A percentile compares a stretch with the other conserved stretches of the same genome.
Evolutionary conservation across 257 asterid genomes (phyloP).

Genomic region (Orobanche coerulescens): DNA sequence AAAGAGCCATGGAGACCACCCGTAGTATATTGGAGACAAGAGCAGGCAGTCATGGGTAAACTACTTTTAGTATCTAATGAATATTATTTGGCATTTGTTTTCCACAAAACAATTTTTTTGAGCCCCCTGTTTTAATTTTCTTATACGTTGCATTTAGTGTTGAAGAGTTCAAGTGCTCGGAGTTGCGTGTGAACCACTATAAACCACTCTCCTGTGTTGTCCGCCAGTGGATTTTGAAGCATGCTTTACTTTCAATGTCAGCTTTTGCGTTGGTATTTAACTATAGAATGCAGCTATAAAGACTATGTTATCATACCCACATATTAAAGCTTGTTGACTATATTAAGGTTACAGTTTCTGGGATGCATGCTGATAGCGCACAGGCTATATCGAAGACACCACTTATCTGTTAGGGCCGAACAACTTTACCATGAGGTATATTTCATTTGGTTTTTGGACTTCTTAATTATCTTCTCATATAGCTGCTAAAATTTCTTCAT

Average conservation of each 20-base stretch:
- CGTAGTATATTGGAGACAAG: constrained; percentile 50
- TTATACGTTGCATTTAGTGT: constrained; percentile 33
- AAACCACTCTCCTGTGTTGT: constrained; percentile 56
- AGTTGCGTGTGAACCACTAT: constrained; percentile 49
- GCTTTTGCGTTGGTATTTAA: constrained; percentile 67
- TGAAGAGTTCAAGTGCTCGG: constrained; percentile 82
- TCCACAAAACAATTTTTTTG: background rate
- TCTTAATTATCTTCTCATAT: background rate
- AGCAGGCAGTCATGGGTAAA: constrained; percentile 45
- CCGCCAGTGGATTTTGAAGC: constrained; percentile 53
- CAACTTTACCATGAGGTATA: constrained; percentile 68
- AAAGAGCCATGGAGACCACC: constrained; percentile 46
- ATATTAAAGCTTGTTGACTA: constrained; percentile 46
- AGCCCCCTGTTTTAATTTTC: constrained; percentile 20
- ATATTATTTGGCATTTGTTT: constrained; percentile 8
- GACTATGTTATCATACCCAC: constrained; percentile 29
- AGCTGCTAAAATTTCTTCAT: constrained; percentile 13
- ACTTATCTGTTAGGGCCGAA: constrained; percentile 67
- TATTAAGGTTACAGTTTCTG: constrained; percentile 55
- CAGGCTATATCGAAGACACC: constrained; percentile 38
- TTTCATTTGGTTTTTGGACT: constrained; percentile 10
- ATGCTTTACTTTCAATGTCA: constrained; percentile 52
- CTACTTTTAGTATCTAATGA: constrained; percentile 10
- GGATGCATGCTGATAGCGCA: constrained; percentile 53
- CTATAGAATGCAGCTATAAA: constrained; percentile 35